Percentiles rank a stretch among this genome's conserved stretches.
phyloP scores from a whole-genome alignment of 2,329 filamentous ascomycete genomes.

The Dactylellina leptospora region DNA sequence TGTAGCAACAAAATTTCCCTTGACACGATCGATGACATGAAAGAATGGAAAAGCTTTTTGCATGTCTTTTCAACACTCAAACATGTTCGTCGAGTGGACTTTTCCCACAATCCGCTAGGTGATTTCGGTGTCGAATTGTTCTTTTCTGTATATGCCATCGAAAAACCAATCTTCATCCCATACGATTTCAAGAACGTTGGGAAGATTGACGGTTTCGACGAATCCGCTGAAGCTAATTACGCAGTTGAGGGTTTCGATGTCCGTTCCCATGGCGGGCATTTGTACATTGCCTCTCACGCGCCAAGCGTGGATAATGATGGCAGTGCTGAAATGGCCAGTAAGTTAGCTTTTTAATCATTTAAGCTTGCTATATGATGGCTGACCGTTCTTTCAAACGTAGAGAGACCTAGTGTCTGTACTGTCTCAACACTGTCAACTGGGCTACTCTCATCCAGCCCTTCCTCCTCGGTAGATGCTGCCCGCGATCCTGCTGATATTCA shows the following conservation, averaged over 20 bases:
- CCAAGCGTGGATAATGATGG: conserved; percentile 3
- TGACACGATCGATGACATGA: conserved; percentile 18
- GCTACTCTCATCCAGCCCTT: conserved; percentile 29
- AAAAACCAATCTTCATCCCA: conserved; percentile 37
- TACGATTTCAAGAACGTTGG: conserved; percentile 14
- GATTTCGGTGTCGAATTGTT: conserved; percentile 42
- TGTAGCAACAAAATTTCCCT: conserved; percentile 33
- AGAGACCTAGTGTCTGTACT: conserved; percentile 22
- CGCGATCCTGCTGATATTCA: conserved; percentile 40
- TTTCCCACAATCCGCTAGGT: conserved; percentile 38
- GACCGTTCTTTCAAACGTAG: not conserved
- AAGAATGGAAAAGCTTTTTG: conserved; percentile 36
- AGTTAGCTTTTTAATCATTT: not conserved
- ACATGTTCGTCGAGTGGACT: conserved; percentile 25
- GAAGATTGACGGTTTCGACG: conserved; percentile 21
- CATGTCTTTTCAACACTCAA: conserved; percentile 26
- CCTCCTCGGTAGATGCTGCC: conserved; percentile 15
- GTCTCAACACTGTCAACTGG: conserved; percentile 1
- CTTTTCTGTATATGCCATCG: conserved; percentile 32
- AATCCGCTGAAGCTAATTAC: conserved; percentile 34
- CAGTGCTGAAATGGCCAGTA: conserved; percentile 13
- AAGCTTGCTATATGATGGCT: not conserved
- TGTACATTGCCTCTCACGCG: conserved; percentile 21
- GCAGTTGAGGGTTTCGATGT: conserved; percentile 46
- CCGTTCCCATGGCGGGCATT: conserved; percentile 36